Base-by-base conservation (phyloP, 345 rosid species). In the Barbarea vulgaris region DNA sequence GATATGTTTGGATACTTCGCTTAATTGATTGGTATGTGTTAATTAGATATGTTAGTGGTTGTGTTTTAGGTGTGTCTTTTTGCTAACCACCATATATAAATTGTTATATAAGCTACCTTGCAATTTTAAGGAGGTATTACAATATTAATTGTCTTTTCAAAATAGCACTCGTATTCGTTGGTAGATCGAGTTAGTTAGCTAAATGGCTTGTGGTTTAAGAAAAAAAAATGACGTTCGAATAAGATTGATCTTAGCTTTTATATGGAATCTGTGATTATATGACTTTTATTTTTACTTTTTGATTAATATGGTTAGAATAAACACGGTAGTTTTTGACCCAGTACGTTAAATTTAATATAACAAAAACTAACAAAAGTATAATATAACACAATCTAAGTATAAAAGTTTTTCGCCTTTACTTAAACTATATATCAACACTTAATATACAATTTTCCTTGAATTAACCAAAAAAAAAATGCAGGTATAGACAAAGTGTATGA, bases 401-500 rank as follows among this genome's bases (percentile, higher is more conserved):
- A 2, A 5, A 28, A 28, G 7, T 15, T 14, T 42, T 47, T 3
- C 37, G 9, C 50, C 14, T n/a, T 5, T 6, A 44, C 50, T 44
- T 44, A 6, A 0, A 44, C 50, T 47, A 47, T 47, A 17, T 42
- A 42, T 14, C 21, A 2, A 44, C 9, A 44, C 14, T 44, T 17
- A n/a, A n/a, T 8, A 47, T 47, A 17, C 50, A 47, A 2, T 7
- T n/a, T 46, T 46, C 11, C 19, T 60, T 60, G 64, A 44, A 59
- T 59, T 9, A 17, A 37, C 28, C 11, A 39, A 39, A 21, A 19
- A 31, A 31, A 7, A 25, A 11, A 59, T 9, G 14, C 89, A 90
- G 93, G 96, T 21, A 79, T 81, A 42, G 70, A 91, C 78, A 85
- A 86, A 76, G 85, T 80, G 10, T 88, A 84, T 27, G 90, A 91